Evolutionary conservation across 768 basidiomycete genomes (phyloP).

Genomic region (Stropharia rugosoannulata): DNA sequence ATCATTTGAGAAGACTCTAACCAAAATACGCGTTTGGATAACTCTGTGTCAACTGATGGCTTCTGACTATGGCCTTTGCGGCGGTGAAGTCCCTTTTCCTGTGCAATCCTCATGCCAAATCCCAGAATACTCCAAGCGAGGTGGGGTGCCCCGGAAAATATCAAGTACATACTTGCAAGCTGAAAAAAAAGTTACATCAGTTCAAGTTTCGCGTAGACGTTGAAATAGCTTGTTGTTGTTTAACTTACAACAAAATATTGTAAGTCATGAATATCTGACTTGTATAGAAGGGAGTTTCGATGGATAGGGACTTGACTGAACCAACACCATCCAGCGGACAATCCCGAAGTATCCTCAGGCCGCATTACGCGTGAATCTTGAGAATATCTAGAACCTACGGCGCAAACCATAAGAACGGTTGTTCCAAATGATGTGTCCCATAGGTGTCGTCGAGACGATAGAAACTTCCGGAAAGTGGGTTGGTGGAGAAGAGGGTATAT

Average conservation of each 20-base stretch:
- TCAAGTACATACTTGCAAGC: conserved; percentile 32
- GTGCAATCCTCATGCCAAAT: conserved; percentile 57
- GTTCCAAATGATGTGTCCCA: conserved; percentile 50
- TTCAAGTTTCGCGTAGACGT: conserved; percentile 9
- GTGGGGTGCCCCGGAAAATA: conserved; percentile 46
- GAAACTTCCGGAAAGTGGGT: conserved; percentile 56
- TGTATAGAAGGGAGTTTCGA: conserved; percentile 55
- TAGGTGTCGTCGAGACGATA: conserved; percentile 47
- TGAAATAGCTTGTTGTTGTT: conserved; percentile 11
- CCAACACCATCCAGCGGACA: conserved; percentile 59
- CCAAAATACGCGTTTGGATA: conserved; percentile 63
- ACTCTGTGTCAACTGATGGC: conserved; percentile 47
- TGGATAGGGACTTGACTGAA: conserved; percentile 61
- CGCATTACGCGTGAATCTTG: conserved; percentile 44
- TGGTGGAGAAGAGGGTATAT: conserved; percentile 65
- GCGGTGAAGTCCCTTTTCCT: conserved; percentile 66
- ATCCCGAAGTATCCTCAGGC: conserved; percentile 33
- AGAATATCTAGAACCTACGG: conserved; percentile 56
- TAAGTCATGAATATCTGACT: conserved; percentile 66
- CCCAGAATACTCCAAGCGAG: conserved; percentile 56
- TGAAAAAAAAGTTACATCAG: conserved; percentile 6
- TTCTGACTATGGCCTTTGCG: conserved; percentile 33
- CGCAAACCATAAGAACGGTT: conserved; percentile 64
- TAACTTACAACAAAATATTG: conserved; percentile 60
- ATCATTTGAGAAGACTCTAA: conserved; percentile 14